phyloP scores from a whole-genome alignment of 169 alveolate genomes.

The Plasmodium sp. region DNA sequence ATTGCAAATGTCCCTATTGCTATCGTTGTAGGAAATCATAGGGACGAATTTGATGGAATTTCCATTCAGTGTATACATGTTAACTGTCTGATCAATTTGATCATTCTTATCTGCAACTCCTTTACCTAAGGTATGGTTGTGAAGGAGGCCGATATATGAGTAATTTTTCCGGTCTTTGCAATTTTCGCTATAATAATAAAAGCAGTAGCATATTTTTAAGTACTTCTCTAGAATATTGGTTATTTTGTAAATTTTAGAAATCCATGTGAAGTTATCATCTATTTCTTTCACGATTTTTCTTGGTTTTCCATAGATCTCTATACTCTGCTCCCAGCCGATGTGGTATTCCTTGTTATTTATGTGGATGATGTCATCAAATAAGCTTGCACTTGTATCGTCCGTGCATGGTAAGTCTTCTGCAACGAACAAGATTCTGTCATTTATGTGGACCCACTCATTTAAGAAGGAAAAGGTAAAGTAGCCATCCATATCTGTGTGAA shows the following conservation, averaged over 20 bases:
- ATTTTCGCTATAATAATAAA: constrained; percentile 17
- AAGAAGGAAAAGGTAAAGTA: constrained; percentile 29
- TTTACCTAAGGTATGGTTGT: constrained; percentile 7
- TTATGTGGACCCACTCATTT: constrained; percentile 40
- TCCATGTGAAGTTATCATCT: constrained; percentile 39
- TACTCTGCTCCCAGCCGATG: constrained; percentile 26
- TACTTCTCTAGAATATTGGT: constrained; percentile 4
- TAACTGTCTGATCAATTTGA: constrained; percentile 4
- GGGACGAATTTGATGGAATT: constrained; percentile 59
- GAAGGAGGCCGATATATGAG: constrained; percentile 36
- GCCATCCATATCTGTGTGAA: constrained; percentile 39
- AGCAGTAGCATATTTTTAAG: constrained; percentile 67
- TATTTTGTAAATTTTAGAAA: constrained; percentile 54
- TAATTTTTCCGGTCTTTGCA: constrained; percentile 24
- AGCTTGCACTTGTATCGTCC: not conserved
- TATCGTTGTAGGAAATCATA: constrained; percentile 19
- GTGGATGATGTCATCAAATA: constrained; percentile 22
- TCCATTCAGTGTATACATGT: constrained; percentile 9
- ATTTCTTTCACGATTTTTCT: constrained; percentile 24
- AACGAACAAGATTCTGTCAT: constrained; percentile 57
- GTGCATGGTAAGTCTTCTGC: constrained; percentile 5
- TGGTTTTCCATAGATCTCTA: constrained; percentile 66
- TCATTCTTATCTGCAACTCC: not conserved
- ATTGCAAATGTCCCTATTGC: constrained; percentile 31
- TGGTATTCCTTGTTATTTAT: constrained; percentile 3